These are phyloP conservation scores for Mycotypha africana DNA, from an alignment of 371 early-diverging fungal genomes.

Conservation along the genomic window DNA sequence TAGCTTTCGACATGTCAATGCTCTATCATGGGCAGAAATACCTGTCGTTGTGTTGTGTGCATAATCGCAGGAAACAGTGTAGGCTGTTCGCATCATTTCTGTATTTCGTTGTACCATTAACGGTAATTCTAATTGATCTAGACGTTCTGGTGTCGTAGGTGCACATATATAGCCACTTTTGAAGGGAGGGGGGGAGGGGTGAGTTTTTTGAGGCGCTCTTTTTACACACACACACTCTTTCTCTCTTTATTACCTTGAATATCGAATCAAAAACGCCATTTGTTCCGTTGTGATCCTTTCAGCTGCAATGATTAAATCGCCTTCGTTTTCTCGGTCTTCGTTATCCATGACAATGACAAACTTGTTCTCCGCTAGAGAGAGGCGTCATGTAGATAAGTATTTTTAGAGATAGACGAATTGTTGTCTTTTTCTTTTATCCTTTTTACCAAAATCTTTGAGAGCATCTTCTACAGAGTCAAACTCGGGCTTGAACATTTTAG, in stretches of 20 bases:
- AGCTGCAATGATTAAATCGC: constrained; percentile 93
- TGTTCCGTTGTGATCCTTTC: constrained; percentile 84
- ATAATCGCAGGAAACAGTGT: constrained; percentile 88
- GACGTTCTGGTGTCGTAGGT: constrained; percentile 67
- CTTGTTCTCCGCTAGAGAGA: constrained; percentile 53
- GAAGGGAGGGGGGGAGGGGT: too few species aligned
- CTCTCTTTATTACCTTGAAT: constrained; percentile 63
- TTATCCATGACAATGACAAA: constrained; percentile 93
- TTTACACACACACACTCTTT: background rate
- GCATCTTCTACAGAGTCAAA: constrained; percentile 78
- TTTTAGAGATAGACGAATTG: too few species aligned
- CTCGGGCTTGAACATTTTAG: constrained; percentile 1
- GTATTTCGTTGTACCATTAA: constrained; percentile 91
- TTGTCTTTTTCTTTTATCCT: too few species aligned
- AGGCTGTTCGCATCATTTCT: constrained; percentile 88
- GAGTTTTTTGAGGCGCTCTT: too few species aligned
- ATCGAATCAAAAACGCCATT: constrained; percentile 91
- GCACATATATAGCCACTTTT: constrained; percentile 89
- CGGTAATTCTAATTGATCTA: constrained; percentile 81
- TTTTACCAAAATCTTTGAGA: constrained; percentile 68
- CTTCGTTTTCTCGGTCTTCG: constrained; percentile 97
- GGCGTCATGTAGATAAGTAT: background rate
- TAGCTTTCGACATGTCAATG: constrained; percentile 72
- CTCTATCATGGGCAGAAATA: constrained; percentile 90
- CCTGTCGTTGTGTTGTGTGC: constrained; percentile 87